phyloP scores from a whole-genome alignment of 805 yeast species.

The Candida krabiensis region DNA sequence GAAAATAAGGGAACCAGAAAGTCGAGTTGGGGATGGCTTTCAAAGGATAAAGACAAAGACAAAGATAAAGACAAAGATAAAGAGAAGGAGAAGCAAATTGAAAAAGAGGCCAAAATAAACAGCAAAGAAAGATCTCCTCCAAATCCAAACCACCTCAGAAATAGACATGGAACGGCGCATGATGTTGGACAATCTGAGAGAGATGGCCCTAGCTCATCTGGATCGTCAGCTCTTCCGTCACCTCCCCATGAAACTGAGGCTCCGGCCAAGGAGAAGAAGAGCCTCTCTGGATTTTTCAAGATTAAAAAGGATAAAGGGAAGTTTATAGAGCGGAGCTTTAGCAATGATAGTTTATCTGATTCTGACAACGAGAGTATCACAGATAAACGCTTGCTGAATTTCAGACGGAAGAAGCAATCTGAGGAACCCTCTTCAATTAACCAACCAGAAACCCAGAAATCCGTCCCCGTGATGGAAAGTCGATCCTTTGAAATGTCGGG shows the following conservation, averaged over 20 bases:
- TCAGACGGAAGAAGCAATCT: constrained; percentile 2
- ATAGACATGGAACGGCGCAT: constrained; percentile 30
- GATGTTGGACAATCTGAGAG: constrained; percentile 4
- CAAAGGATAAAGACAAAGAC: constrained; percentile 6
- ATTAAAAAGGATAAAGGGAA: constrained; percentile 24
- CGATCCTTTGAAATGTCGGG: background rate
- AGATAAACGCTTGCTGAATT: constrained; percentile 14
- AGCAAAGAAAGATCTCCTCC: constrained; percentile 17
- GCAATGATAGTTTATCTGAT: constrained; percentile 16
- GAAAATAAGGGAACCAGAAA: constrained; percentile 4
- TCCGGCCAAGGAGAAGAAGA: constrained; percentile 14
- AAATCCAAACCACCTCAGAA: constrained; percentile 25
- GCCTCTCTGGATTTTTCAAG: constrained; percentile 29
- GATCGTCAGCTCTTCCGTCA: constrained; percentile 6
- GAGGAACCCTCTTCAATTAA: background rate
- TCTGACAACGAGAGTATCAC: constrained; percentile 26
- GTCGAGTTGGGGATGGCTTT: constrained; percentile 18
- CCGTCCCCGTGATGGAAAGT: background rate
- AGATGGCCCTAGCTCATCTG: background rate
- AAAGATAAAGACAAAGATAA: constrained; percentile 3
- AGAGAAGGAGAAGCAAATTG: constrained; percentile 8
- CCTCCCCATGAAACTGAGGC: constrained; percentile 13
- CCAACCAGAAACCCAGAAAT: background rate
- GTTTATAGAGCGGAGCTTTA: constrained; percentile 11
- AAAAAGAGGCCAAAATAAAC: constrained; percentile 2